Percentiles rank a stretch among this genome's conserved stretches.
Conservation (phyloP, 768 basidiomycete genomes). For the Lactifluus volemus region DNA sequence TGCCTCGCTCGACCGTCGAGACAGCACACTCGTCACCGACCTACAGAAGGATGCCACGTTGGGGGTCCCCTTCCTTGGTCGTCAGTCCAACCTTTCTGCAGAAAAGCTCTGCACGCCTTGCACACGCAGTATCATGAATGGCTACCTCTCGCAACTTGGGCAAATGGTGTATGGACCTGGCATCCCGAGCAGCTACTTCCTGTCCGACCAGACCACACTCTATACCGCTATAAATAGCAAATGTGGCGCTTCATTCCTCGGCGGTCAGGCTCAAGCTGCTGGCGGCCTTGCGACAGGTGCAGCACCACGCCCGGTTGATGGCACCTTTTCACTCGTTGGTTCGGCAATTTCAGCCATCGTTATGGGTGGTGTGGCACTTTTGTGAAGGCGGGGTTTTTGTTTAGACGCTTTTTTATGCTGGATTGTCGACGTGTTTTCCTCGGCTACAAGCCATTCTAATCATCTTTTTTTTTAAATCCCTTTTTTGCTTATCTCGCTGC, state of each 20-base stretch:
- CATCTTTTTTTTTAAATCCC: background rate
- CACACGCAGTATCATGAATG: slow-evolving; percentile 63
- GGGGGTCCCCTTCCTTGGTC: slow-evolving; percentile 55
- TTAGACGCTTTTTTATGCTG: background rate
- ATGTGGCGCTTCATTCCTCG: slow-evolving; percentile 70
- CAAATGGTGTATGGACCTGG: slow-evolving; percentile 55
- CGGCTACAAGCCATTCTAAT: background rate
- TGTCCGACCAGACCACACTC: slow-evolving; percentile 55
- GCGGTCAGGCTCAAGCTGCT: slow-evolving; percentile 57
- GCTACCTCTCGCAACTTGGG: slow-evolving; percentile 46
- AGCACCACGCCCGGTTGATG: slow-evolving; percentile 23
- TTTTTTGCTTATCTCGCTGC: slow-evolving; percentile 13
- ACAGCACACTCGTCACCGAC: slow-evolving; percentile 41
- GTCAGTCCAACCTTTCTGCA: slow-evolving; percentile 41
- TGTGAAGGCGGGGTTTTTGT: slow-evolving; percentile 10
- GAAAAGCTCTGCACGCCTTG: slow-evolving; percentile 69
- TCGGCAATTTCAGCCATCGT: slow-evolving; percentile 29
- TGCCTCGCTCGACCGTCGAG: slow-evolving; percentile 18
- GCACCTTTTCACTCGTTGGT: slow-evolving; percentile 25
- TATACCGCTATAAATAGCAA: slow-evolving; percentile 51
- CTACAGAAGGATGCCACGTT: slow-evolving; percentile 54
- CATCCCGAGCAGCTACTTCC: slow-evolving; percentile 50
- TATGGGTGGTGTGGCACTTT: slow-evolving; percentile 26
- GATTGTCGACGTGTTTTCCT: slow-evolving; percentile 1
- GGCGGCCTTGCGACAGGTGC: slow-evolving; percentile 42